phyloP scores from a whole-genome alignment of 768 basidiomycete species.

The Melanogaster broomeanus region DNA sequence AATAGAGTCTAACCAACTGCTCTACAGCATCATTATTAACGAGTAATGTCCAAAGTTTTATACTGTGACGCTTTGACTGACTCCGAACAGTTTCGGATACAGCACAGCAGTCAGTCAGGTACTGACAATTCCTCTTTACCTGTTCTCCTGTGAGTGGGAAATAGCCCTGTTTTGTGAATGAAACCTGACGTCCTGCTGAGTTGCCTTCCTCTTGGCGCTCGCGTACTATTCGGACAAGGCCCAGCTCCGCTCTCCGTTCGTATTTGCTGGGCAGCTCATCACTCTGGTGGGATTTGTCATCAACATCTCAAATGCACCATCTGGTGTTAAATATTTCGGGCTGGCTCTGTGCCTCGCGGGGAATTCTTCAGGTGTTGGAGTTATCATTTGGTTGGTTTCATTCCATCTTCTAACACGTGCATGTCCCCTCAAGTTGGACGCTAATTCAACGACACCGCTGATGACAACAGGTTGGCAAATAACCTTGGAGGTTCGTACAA shows the following conservation, averaged over 20 bases:
- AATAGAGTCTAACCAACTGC: not conserved
- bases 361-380: conserved; percentile 53
- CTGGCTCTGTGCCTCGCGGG: conserved; percentile 66
- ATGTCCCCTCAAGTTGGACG: not conserved
- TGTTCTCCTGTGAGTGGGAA: conserved; percentile 52
- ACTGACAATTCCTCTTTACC: conserved; percentile 64
- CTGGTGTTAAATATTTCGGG: conserved; percentile 67
- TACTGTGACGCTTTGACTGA: conserved; percentile 48
- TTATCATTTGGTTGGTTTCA: conserved; percentile 53
- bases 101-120: conserved; percentile 54
- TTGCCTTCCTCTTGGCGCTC: conserved; percentile 47
- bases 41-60: conserved; percentile 28
- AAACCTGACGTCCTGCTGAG: conserved; percentile 28
- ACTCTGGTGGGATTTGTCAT: too few species aligned
- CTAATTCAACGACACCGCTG: not conserved
- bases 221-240: conserved; percentile 57
- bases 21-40: conserved; percentile 55
- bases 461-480: not conserved
- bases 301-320: conserved; percentile 52
- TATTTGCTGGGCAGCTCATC: too few species aligned
- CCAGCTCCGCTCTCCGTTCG: conserved; percentile 52
- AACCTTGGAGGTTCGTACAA: too few species aligned
- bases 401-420: too few species aligned
- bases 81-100: too few species aligned
- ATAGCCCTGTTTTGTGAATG: not conserved